These are phyloP conservation scores for Myxozyma neotropica DNA, from an alignment of 805 yeast genomes.

Conservation along the genomic window DNA sequence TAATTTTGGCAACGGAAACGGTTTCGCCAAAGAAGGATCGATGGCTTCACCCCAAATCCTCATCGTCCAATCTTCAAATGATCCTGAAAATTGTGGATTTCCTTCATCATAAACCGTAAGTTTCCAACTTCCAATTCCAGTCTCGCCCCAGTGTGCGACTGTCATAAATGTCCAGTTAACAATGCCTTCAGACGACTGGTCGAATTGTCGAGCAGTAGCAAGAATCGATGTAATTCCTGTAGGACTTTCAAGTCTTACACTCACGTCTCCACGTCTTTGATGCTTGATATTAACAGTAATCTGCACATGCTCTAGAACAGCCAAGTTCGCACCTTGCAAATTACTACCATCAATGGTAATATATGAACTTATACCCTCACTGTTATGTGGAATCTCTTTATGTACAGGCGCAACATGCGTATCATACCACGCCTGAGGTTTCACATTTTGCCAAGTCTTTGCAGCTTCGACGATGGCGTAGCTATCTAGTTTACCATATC, in stretches of 20 bases:
- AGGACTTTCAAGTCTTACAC: constrained; percentile 72
- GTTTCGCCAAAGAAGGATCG: constrained; percentile 63
- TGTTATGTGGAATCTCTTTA: constrained; percentile 36
- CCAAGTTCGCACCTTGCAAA: constrained; percentile 60
- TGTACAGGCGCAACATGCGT: constrained; percentile 48
- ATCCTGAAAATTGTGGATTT: constrained; percentile 33
- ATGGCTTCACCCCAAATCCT: constrained; percentile 78
- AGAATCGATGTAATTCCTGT: constrained; percentile 70
- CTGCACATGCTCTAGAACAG: constrained; percentile 81
- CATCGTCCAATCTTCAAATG: constrained; percentile 70
- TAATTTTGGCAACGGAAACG: constrained; percentile 50
- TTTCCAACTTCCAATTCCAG: constrained; percentile 80
- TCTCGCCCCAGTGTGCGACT: constrained; percentile 97
- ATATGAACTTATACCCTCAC: constrained; percentile 43
- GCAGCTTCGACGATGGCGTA: constrained; percentile 72
- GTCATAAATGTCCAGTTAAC: constrained; percentile 89
- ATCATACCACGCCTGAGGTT: constrained; percentile 85
- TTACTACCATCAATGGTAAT: constrained; percentile 53
- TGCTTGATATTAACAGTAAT: constrained; percentile 73
- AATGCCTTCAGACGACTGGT: constrained; percentile 61
- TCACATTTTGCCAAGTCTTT: constrained; percentile 75
- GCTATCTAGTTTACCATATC: constrained; percentile 91
- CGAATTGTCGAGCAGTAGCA: constrained; percentile 67
- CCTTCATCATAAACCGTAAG: constrained; percentile 55
- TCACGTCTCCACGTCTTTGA: constrained; percentile 67